These are phyloP conservation scores for Coprinopsis marcescibilis DNA, from an alignment of 768 basidiomycete species.

Conservation along the genomic window DNA sequence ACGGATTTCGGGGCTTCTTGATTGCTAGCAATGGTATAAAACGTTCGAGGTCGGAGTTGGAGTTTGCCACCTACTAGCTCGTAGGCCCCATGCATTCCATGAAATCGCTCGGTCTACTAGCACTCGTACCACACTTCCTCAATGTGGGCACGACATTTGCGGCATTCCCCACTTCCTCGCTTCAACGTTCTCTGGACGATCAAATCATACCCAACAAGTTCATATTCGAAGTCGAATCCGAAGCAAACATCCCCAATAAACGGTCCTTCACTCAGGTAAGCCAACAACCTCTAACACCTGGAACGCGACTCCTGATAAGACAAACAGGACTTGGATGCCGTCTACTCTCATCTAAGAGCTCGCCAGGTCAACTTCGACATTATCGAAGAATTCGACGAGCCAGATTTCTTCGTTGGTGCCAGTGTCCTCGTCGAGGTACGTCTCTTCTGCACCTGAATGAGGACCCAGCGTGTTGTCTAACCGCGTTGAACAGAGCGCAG, in stretches of 20 bases:
- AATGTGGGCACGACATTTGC: conserved; percentile 22
- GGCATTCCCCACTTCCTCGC: conserved; percentile 29
- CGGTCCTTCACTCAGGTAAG: conserved; percentile 25
- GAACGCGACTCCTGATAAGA: background rate
- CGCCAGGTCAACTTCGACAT: conserved; percentile 41
- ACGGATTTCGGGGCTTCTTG: background rate
- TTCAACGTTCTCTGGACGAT: conserved; percentile 32
- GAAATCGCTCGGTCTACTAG: conserved; percentile 27
- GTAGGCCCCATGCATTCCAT: conserved; percentile 19
- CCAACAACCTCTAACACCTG: too few species aligned
- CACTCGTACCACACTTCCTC: conserved; percentile 22
- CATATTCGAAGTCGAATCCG: conserved; percentile 49
- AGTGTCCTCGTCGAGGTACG: conserved; percentile 42
- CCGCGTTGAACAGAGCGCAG: conserved; percentile 19
- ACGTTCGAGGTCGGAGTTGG: background rate
- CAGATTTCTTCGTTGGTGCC: conserved; percentile 55
- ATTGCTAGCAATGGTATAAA: background rate
- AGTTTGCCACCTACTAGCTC: background rate
- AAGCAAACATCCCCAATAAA: conserved; percentile 31
- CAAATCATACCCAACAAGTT: conserved; percentile 40
- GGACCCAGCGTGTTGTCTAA: background rate
- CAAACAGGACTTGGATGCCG: conserved; percentile 38
- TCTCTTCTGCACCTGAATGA: conserved; percentile 8
- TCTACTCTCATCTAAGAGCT: conserved; percentile 44
- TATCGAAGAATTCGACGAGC: conserved; percentile 45